Evolutionary conservation across 2,329 filamentous ascomycete genomes (phyloP), one percentile per base, ranked within the genome.

Genomic region (Claviceps digitariae): DNA sequence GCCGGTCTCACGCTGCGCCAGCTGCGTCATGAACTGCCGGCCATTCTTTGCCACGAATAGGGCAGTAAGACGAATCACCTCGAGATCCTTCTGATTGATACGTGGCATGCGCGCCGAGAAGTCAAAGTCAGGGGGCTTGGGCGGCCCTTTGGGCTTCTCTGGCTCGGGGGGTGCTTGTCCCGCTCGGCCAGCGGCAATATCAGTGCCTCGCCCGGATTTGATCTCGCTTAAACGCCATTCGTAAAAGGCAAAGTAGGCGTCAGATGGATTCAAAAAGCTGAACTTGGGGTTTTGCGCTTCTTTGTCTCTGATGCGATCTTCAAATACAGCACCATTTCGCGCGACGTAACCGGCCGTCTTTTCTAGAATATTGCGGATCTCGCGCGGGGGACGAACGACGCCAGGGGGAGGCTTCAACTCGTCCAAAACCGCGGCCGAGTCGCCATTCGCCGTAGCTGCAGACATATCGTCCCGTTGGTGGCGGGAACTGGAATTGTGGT

Each of bases 91-190:
- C 58, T 94, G 89, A 70, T 86, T 95, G 72, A 98, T 95, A 60
- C 90, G 91, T 54, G 93, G 93, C 88, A 97, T 95, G 66, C 90
- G 86, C 61, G 93, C 90, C 53, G 89, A 95, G 72, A 96, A 98
- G 60, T 87, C 81, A 64, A 94, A 97, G 62, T 90, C 86, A 54
- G 86, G 80, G 17, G 93, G 93, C 63, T 90, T 83, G 45, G 85
- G 83, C 8, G 91, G 91, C 23, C 90, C 91, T 67, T 86, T 81
- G 45, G 88, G 84, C 65, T 86, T 89, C 53, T 74, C 73, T 41
- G 72, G 72, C 50, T 74, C 72, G 17, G 67, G 71, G 44, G 74
- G 73, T 15, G 74, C 71, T 38, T 90, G 86, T 55, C 78, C 83
- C 45, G 77, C 78, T 60, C 86, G 80, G 51, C 90, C 90, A 54